A percentile compares a stretch with the other conserved stretches of the same genome.
phyloP scores from a whole-genome alignment of 192 early-diverging fungal species.

The Phlyctochytrium planicorne region DNA sequence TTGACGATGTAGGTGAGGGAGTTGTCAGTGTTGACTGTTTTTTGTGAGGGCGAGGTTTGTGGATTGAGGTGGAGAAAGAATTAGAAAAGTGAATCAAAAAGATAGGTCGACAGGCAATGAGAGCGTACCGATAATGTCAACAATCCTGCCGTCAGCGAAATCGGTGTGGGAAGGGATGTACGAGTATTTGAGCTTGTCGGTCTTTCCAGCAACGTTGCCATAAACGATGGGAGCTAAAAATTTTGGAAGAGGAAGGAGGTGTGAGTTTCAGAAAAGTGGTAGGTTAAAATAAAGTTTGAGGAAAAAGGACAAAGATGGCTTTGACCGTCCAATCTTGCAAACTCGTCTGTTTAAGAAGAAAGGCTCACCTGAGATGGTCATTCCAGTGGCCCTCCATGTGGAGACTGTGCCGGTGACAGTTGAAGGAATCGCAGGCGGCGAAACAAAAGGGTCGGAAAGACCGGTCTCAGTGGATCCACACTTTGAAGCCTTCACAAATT shows the following conservation, averaged over 20 bases:
- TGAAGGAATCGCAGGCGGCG: no score
- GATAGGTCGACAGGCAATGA: not conserved
- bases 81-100: slow-evolving; percentile 17
- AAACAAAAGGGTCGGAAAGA: no score
- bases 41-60: slow-evolving; percentile 19
- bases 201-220: no score
- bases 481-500: no score
- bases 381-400: slow-evolving; percentile 22
- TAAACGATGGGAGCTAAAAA: no score
- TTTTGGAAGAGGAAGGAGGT: no score
- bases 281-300: no score
- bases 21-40: slow-evolving; percentile 27
- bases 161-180: slow-evolving; percentile 1
- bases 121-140: not conserved
- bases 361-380: slow-evolving; percentile 34
- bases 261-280: no score
- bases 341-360: no score
- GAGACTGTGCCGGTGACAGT: slow-evolving; percentile 23
- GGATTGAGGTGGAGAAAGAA: not conserved
- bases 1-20: slow-evolving; percentile 31
- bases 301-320: no score
- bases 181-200: slow-evolving; percentile 1
- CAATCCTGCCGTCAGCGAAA: not conserved
- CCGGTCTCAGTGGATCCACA: no score
- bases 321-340: no score